A percentile compares a stretch with the other conserved stretches of the same genome.
These are phyloP conservation scores for Actinidia polygama DNA, from an alignment of 179 eudicot genomes.

Conservation along the genomic window DNA sequence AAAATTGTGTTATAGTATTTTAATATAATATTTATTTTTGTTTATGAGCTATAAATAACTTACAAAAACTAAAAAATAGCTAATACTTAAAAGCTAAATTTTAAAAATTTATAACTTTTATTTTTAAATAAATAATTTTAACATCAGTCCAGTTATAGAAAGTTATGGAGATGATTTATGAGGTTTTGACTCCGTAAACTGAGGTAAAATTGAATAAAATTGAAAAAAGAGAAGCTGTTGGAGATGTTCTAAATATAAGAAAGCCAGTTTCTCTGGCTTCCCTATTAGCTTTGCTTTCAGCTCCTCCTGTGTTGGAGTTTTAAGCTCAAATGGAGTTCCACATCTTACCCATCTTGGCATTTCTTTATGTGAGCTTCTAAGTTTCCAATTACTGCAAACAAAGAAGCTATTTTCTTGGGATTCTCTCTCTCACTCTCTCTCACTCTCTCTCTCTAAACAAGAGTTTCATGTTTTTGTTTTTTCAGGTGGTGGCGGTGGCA, in stretches of 20 bases:
- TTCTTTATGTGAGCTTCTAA: conserved; percentile 20
- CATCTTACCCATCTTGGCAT: background rate
- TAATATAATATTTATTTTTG: no score
- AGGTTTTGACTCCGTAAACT: no score
- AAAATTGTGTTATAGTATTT: no score
- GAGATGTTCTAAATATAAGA: background rate
- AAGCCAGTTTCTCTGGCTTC: background rate
- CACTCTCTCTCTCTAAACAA: conserved; percentile 1
- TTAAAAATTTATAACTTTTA: no score
- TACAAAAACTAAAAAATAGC: no score
- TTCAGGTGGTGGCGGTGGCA: background rate
- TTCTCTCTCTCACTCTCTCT: background rate
- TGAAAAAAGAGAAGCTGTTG: background rate
- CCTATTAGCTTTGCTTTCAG: background rate
- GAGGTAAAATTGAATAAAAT: background rate
- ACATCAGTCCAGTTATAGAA: no score
- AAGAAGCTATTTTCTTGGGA: background rate
- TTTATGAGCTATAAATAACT: no score
- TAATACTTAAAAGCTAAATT: no score
- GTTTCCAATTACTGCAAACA: background rate
- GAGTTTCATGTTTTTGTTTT: background rate
- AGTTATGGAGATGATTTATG: no score
- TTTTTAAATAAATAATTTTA: no score
- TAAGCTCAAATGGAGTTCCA: conserved; percentile 16
- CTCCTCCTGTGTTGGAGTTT: background rate